A percentile compares a stretch with the other conserved stretches of the same genome.
These are phyloP conservation scores for Nitzschia sp. DNA, from an alignment of 108 stramenopile genomes.

Conservation along the genomic window DNA sequence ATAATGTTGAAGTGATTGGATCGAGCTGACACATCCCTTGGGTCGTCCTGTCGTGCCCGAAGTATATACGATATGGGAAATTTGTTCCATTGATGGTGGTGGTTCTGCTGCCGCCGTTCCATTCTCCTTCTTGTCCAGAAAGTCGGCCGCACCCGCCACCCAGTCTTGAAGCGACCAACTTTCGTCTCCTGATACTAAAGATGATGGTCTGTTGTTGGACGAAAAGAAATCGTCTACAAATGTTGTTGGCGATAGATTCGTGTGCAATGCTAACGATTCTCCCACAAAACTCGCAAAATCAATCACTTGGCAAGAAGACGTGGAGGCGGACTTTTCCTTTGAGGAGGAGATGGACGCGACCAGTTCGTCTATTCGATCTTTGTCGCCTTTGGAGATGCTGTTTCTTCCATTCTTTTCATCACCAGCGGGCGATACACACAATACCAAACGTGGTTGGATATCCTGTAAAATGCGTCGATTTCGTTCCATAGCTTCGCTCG, in stretches of 20 bases:
- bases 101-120: background rate
- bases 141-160: slow-evolving; percentile 10
- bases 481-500: slow-evolving; percentile 66
- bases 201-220: too few relatives aligned
- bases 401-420: background rate
- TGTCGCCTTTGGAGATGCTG: slow-evolving; percentile 20
- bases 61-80: slow-evolving; percentile 92
- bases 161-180: background rate
- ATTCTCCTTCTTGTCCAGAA: background rate
- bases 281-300: slow-evolving; percentile 1
- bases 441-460: slow-evolving; percentile 52
- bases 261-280: background rate
- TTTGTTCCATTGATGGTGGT: background rate
- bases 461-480: slow-evolving; percentile 60
- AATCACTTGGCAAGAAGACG: background rate
- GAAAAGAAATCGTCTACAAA: background rate
- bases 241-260: background rate
- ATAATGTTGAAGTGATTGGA: slow-evolving; percentile 60
- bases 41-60: slow-evolving; percentile 94
- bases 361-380: slow-evolving; percentile 23
- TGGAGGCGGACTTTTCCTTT: background rate
- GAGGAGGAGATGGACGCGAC: background rate
- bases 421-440: slow-evolving; percentile 34
- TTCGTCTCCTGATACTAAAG: background rate
- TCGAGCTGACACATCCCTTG: slow-evolving; percentile 88